Evolutionary conservation across 768 basidiomycete genomes (phyloP), one percentile per base, ranked within the genome.

Genomic region (Auricularia heimuer): DNA sequence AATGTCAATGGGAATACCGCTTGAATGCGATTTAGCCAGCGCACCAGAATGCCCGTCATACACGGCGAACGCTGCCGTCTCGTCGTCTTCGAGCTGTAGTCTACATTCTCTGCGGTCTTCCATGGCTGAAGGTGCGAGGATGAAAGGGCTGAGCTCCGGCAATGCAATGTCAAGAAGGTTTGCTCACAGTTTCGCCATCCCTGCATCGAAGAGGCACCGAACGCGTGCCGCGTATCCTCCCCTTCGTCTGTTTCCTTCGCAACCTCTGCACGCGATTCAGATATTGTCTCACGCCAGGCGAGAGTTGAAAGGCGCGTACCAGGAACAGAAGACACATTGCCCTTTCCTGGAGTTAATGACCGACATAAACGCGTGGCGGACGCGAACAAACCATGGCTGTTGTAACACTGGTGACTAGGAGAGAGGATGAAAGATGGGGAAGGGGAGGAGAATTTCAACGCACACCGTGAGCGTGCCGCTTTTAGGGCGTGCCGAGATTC

Each of bases 121-220:
- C 47, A 51, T 51, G 11, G 11, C 47, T 51, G 47, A 18, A 18
- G 14, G 10, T 45, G 11, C 18, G 29, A 7, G 39, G 39, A 14
- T 7, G 39, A 7, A 42, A 42, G 12, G 39, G 12, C 12, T 42
- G 39, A 12, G 16, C 7, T 8, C 4, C 11, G 21, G 47, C 47
- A 18, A 6, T 18, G 47, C 7, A 18, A 8, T 51, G 21, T 8
- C 7, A 10, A 21, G 47, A 51, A 18, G 36, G 37, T n/a, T n/a
- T 14, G 2, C 37, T 77, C 80, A 62, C 65, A 80, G 80, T 81
- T 75, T 60, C 80, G 72, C 80, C 80, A 81, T 61, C 80, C 80
- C 69, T 81, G 80, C 80, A 81, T 81, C 69, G 80, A 79, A 36
- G 75, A 76, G 39, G 78, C 73, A 6, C 75, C 80, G 68, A 77